These are phyloP conservation scores for Tolypocladium capitatum DNA, from an alignment of 2,329 filamentous ascomycete species.

Conservation along the genomic window DNA sequence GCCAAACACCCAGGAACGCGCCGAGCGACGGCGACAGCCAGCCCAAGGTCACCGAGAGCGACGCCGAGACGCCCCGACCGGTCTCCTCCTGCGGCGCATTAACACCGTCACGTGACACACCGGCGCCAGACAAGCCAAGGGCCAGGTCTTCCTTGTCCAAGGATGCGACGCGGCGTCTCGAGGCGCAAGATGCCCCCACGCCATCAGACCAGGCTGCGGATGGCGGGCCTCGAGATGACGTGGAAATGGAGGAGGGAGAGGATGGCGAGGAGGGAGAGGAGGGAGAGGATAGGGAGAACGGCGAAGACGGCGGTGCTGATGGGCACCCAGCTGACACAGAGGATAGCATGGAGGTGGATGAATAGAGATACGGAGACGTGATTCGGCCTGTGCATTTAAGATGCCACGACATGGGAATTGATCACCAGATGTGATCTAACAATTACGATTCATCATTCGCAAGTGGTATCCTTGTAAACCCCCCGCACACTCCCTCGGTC, in stretches of 20 bases:
- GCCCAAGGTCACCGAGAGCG: conserved; percentile 13
- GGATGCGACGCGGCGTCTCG: conserved; percentile 2
- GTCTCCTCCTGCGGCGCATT: conserved; percentile 14
- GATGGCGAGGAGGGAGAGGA: conserved; percentile 19
- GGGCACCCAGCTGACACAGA: conserved; percentile 27
- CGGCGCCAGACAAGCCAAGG: conserved; percentile 12
- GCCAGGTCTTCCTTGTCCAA: conserved; percentile 2
- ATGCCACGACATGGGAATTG: not conserved
- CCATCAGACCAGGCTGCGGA: conserved; percentile 18
- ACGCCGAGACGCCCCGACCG: conserved; percentile 14
- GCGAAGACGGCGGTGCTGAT: conserved; percentile 9
- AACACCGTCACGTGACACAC: conserved; percentile 20
- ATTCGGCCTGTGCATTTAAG: not conserved
- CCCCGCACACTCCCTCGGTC: not conserved
- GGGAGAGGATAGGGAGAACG: conserved; percentile 17
- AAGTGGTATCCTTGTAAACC: not conserved
- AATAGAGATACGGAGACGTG: conserved; percentile 11
- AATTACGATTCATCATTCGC: not conserved
- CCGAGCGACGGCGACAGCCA: conserved; percentile 30
- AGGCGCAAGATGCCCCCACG: conserved; percentile 7
- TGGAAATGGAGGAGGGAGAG: conserved; percentile 41
- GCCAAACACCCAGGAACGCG: conserved; percentile 36
- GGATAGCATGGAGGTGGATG: conserved; percentile 55
- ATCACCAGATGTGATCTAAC: not conserved
- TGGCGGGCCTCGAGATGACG: conserved; percentile 37